Evolutionary conservation across 2,329 filamentous ascomycete species (phyloP).

Genomic region (Neonectria sp.): DNA sequence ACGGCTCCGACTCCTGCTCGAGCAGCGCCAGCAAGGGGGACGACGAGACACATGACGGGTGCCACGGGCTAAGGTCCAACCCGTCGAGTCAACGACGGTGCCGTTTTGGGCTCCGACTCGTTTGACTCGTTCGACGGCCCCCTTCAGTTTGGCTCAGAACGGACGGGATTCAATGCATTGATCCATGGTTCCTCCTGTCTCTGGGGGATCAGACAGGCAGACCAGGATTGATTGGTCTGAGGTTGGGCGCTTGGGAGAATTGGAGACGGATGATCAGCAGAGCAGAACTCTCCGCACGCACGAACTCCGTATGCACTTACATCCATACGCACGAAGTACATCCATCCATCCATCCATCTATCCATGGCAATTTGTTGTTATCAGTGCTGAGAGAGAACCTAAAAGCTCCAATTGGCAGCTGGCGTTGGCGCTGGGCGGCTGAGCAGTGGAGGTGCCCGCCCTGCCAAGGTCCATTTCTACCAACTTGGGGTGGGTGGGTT

Average conservation of each 20-base stretch:
- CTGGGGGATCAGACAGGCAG: constrained; percentile 11
- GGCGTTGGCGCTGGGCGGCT: neutral
- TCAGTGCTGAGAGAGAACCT: neutral
- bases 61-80: constrained; percentile 11
- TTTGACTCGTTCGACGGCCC: constrained; percentile 1
- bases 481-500: neutral
- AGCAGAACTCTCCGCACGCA: neutral
- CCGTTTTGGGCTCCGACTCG: constrained; percentile 14
- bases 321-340: too few species aligned
- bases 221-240: constrained; percentile 19
- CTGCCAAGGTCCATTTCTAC: neutral
- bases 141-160: constrained; percentile 9
- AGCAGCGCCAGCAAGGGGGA: constrained; percentile 27
- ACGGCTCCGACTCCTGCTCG: constrained; percentile 15
- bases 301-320: neutral
- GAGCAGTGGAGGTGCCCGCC: neutral
- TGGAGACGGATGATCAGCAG: constrained; percentile 18
- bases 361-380: neutral
- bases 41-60: constrained; percentile 29
- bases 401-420: constrained; percentile 2
- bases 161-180: constrained; percentile 18
- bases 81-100: constrained; percentile 5
- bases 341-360: too few species aligned
- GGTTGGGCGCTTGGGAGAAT: constrained; percentile 16
- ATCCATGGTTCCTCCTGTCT: constrained; percentile 15